phyloP scores from a whole-genome alignment of 1,284 basidiomycete genomes.

The Ceratobasidium sp. region DNA sequence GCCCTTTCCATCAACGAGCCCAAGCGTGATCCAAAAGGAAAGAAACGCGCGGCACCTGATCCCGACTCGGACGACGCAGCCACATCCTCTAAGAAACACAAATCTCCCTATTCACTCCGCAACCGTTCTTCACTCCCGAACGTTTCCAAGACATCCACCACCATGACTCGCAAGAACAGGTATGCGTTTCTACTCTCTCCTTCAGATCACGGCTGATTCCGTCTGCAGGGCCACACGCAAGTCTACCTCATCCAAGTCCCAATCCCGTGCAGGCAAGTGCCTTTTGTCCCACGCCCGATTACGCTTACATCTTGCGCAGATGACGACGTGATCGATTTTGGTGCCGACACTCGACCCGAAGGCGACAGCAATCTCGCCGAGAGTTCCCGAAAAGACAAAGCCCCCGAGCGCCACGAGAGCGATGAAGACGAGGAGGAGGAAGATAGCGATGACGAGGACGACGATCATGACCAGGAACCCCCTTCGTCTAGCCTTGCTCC shows the following conservation, averaged over 20 bases:
- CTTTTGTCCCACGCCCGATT: neutral
- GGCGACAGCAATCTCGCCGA: slow-evolving; percentile 21
- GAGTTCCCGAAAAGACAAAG: slow-evolving; percentile 52
- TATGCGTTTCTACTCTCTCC: neutral
- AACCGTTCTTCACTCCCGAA: slow-evolving; percentile 43
- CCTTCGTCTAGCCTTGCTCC: slow-evolving; percentile 56
- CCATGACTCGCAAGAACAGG: slow-evolving; percentile 38
- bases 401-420: slow-evolving; percentile 52
- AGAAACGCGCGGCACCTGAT: slow-evolving; percentile 82
- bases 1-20: slow-evolving; percentile 70
- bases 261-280: slow-evolving; percentile 3
- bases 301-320: slow-evolving; percentile 16
- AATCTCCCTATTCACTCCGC: slow-evolving; percentile 31
- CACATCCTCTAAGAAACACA: slow-evolving; percentile 34
- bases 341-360: slow-evolving; percentile 14
- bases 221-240: slow-evolving; percentile 30
- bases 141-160: slow-evolving; percentile 20
- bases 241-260: slow-evolving; percentile 21
- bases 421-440: slow-evolving; percentile 60
- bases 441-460: slow-evolving; percentile 53
- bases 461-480: slow-evolving; percentile 45
- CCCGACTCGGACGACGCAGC: slow-evolving; percentile 63
- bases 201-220: neutral
- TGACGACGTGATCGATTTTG: slow-evolving; percentile 29
- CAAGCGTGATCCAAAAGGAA: slow-evolving; percentile 62